Conservation (phyloP, 2,329 filamentous ascomycete genomes). For the Fusarium marasasianum region DNA sequence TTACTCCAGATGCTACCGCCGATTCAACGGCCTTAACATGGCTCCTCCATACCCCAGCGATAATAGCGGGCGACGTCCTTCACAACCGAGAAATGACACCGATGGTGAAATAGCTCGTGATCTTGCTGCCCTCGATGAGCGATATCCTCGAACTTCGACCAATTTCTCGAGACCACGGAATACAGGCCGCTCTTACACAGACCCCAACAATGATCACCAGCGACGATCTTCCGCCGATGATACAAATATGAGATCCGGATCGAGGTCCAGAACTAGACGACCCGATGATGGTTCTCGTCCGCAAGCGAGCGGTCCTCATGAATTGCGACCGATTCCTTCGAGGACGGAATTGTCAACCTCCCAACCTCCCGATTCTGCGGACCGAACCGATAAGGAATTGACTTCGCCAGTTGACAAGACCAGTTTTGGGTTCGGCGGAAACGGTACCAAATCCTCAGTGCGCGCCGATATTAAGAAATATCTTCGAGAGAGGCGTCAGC, state of each 20-base stretch:
- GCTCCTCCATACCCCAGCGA: slow-evolving; percentile 40
- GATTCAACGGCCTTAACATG: slow-evolving; percentile 40
- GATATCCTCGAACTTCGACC: slow-evolving; percentile 26
- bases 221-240: slow-evolving; percentile 26
- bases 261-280: slow-evolving; percentile 22
- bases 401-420: slow-evolving; percentile 28
- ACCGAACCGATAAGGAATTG: slow-evolving; percentile 27
- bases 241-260: slow-evolving; percentile 26
- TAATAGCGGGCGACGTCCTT: slow-evolving; percentile 32
- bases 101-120: slow-evolving; percentile 36
- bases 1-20: slow-evolving; percentile 41
- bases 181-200: slow-evolving; percentile 23
- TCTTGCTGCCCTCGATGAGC: slow-evolving; percentile 38
- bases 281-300: slow-evolving; percentile 20
- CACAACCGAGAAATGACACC: slow-evolving; percentile 16
- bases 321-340: slow-evolving; percentile 40
- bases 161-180: slow-evolving; percentile 36
- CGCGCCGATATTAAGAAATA: slow-evolving; percentile 38
- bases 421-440: slow-evolving; percentile 10
- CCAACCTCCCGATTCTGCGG: slow-evolving; percentile 20
- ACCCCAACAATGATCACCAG: slow-evolving; percentile 23
- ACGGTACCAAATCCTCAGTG: slow-evolving; percentile 24
- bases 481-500: slow-evolving; percentile 27
- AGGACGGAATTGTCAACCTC: slow-evolving; percentile 24
- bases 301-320: slow-evolving; percentile 22